Evolutionary conservation across 2,329 filamentous ascomycete species (phyloP).

Genomic region (Alternaria viburni): DNA sequence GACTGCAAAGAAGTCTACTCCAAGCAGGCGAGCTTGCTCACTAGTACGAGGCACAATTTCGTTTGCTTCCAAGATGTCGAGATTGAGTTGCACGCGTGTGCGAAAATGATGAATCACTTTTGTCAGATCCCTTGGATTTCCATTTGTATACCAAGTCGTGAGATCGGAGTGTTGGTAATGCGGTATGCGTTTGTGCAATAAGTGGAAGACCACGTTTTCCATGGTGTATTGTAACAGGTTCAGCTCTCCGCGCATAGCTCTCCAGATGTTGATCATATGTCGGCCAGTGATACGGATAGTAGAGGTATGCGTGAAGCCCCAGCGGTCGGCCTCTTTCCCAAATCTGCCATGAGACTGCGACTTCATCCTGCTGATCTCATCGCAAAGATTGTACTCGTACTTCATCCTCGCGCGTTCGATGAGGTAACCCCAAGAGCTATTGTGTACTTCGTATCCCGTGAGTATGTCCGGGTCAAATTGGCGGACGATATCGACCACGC

Average conservation of each 20-base stretch:
- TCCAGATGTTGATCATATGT: constrained; percentile 97
- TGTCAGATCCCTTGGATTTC: constrained; percentile 70
- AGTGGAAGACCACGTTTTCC: constrained; percentile 93
- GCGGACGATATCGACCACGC: constrained; percentile 86
- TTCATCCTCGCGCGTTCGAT: constrained; percentile 86
- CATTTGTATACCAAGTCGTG: constrained; percentile 80
- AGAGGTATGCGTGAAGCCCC: constrained; percentile 94
- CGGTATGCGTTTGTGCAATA: constrained; percentile 85
- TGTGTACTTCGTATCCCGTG: constrained; percentile 93
- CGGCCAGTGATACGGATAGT: constrained; percentile 91
- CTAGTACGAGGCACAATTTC: constrained; percentile 88
- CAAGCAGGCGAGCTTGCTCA: constrained; percentile 90
- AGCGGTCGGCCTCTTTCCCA: constrained; percentile 84
- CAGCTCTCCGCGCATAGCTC: constrained; percentile 91
- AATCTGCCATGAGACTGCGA: constrained; percentile 81
- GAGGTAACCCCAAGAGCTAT: constrained; percentile 92
- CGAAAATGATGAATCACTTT: constrained; percentile 82
- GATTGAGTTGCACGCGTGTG: constrained; percentile 75
- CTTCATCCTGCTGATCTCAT: constrained; percentile 90
- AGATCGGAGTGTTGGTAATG: constrained; percentile 82
- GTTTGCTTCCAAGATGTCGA: constrained; percentile 91
- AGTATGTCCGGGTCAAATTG: constrained; percentile 87
- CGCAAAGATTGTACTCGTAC: constrained; percentile 88
- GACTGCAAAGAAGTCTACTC: constrained; percentile 96
- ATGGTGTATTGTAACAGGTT: constrained; percentile 93